Evolutionary conservation across 139 green algal species (phyloP).

Genomic region (Pleodorina starrii): DNA sequence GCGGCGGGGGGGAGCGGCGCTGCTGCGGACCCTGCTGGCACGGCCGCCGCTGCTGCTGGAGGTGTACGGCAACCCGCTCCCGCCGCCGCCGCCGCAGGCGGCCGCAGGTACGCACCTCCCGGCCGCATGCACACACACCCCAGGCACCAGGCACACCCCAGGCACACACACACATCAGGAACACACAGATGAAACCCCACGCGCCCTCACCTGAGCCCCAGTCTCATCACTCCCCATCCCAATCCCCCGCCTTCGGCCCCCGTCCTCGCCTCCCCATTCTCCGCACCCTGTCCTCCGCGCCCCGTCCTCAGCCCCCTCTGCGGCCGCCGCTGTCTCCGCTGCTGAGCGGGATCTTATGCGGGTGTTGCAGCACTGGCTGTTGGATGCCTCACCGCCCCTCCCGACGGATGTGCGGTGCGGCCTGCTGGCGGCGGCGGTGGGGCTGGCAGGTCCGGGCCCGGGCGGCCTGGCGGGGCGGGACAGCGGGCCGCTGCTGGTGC

Average conservation of each 20-base stretch:
- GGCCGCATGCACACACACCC: no score
- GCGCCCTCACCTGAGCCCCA: no score
- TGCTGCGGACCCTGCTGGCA: background rate
- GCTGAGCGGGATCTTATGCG: background rate
- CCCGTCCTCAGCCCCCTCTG: background rate
- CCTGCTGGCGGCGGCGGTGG: slow-evolving; percentile 20
- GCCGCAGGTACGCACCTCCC: no score
- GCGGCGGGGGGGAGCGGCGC: background rate
- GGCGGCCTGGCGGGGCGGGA: slow-evolving; percentile 17
- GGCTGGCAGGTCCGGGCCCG: slow-evolving; percentile 18
- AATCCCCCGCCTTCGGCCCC: no score
- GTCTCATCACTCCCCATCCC: background rate
- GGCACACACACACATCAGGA: no score
- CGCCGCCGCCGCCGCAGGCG: background rate
- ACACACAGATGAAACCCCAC: no score
- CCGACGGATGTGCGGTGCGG: background rate
- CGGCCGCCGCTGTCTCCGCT: no score
- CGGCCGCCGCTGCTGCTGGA: background rate
- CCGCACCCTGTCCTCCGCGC: background rate
- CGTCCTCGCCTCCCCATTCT: background rate
- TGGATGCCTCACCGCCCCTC: background rate
- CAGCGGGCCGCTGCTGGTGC: background rate
- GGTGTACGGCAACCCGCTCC: background rate
- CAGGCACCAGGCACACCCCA: no score
- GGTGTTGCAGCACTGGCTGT: background rate